Conservation (phyloP, 2,329 filamentous ascomycete genomes). For the Fusarium buxicola region DNA sequence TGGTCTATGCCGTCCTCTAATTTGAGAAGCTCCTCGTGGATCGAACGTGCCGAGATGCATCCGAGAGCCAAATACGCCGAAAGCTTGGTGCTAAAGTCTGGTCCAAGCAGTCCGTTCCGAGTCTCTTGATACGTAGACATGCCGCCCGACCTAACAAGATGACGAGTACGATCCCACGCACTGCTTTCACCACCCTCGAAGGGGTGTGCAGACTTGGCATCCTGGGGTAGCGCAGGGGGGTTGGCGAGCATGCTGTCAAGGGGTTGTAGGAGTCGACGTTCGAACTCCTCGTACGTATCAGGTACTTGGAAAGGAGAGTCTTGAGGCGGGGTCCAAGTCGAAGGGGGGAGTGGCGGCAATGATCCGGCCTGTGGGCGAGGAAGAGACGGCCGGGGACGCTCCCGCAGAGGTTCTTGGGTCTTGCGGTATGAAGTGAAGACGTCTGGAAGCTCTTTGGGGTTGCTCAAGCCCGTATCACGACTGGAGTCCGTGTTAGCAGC, state of each 20-base stretch:
- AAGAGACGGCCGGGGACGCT: slow-evolving; percentile 69
- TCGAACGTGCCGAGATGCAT: slow-evolving; percentile 76
- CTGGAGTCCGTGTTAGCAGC: slow-evolving; percentile 55
- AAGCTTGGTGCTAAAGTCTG: slow-evolving; percentile 80
- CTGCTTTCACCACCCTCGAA: slow-evolving; percentile 75
- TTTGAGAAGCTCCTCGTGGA: slow-evolving; percentile 74
- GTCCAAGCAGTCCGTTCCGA: slow-evolving; percentile 76
- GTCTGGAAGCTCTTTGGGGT: slow-evolving; percentile 73
- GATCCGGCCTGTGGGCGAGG: slow-evolving; percentile 61
- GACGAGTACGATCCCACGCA: slow-evolving; percentile 67
- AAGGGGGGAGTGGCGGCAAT: slow-evolving; percentile 68
- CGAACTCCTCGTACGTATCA: slow-evolving; percentile 62
- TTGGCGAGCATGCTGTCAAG: slow-evolving; percentile 63
- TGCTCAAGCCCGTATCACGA: slow-evolving; percentile 71
- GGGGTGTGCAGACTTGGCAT: slow-evolving; percentile 70
- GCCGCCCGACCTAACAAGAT: slow-evolving; percentile 70
- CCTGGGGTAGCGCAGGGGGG: slow-evolving; percentile 64
- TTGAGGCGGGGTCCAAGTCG: slow-evolving; percentile 66
- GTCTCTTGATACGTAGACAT: slow-evolving; percentile 76
- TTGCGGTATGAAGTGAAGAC: slow-evolving; percentile 82
- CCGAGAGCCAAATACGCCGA: slow-evolving; percentile 80
- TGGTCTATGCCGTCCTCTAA: slow-evolving; percentile 73
- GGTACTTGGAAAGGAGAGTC: slow-evolving; percentile 73
- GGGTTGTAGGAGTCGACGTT: slow-evolving; percentile 67
- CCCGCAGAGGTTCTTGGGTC: slow-evolving; percentile 75